Evolutionary conservation across 495 filamentous ascomycete species (phyloP).

Genomic region (Talaromyces trachyspermus): DNA sequence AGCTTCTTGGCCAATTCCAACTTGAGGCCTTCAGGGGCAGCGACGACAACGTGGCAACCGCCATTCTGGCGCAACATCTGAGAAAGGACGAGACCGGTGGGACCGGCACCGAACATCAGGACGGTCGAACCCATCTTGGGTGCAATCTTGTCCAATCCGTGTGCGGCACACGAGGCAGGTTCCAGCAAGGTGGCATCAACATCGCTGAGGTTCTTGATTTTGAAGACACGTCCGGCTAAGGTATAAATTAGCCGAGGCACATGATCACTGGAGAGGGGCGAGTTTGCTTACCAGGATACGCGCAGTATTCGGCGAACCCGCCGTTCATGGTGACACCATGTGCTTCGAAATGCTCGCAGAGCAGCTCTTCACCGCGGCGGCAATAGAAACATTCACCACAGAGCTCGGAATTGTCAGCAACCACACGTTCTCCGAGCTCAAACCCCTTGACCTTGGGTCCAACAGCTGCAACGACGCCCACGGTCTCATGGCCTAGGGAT

Average conservation of each 20-base stretch:
- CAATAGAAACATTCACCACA: conserved; percentile 71
- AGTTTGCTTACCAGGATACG: conserved; percentile 27
- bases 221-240: conserved; percentile 57
- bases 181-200: conserved; percentile 68
- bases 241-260: conserved; percentile 18
- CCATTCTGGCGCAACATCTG: conserved; percentile 59
- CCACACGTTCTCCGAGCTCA: conserved; percentile 57
- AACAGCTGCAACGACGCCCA: conserved; percentile 48
- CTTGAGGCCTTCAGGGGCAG: conserved; percentile 59
- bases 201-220: conserved; percentile 61
- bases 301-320: conserved; percentile 64
- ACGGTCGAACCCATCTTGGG: conserved; percentile 61
- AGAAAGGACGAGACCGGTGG: conserved; percentile 55
- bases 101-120: conserved; percentile 60
- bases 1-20: conserved; percentile 62
- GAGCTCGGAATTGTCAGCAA: conserved; percentile 50
- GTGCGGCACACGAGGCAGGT: conserved; percentile 63
- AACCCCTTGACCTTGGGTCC: conserved; percentile 55
- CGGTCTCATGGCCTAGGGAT: conserved; percentile 33
- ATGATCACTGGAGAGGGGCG: not conserved
- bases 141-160: conserved; percentile 65
- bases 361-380: conserved; percentile 57
- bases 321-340: conserved; percentile 61
- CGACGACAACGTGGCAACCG: conserved; percentile 58
- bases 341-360: conserved; percentile 63